phyloP scores from a whole-genome alignment of 768 basidiomycete genomes.

The Leccinellum rugosiceps region DNA sequence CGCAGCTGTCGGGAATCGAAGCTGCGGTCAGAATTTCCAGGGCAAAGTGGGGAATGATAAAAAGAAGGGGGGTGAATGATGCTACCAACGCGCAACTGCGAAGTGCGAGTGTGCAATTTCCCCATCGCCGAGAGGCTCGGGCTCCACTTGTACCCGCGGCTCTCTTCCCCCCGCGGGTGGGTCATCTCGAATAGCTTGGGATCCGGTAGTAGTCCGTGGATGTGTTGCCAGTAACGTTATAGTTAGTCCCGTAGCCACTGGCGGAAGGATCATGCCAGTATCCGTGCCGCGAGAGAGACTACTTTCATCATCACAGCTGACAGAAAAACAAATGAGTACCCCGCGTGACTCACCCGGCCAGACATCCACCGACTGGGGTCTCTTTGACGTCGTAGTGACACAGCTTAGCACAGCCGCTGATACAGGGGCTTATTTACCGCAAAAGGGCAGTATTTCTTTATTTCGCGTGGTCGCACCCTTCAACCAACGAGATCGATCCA shows the following conservation, averaged over 20 bases:
- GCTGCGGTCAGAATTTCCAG: neutral
- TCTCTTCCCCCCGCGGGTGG: neutral
- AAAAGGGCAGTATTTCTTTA: neutral
- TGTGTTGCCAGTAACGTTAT: neutral
- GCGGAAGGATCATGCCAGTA: neutral
- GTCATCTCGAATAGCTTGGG: neutral
- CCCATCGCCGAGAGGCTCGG: neutral
- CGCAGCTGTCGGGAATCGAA: neutral
- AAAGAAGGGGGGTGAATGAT: neutral
- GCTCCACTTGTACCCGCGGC: neutral
- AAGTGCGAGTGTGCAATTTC: neutral
- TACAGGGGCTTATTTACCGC: constrained; percentile 12
- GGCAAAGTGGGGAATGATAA: neutral
- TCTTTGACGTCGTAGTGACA: neutral
- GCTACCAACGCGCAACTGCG: neutral
- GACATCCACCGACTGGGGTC: neutral
- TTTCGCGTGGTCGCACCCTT: constrained; percentile 1
- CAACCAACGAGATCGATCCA: constrained; percentile 1
- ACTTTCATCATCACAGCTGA: neutral
- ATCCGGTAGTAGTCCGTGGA: neutral
- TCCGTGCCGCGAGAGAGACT: neutral
- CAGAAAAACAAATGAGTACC: neutral
- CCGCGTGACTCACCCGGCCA: neutral
- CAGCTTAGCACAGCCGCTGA: neutral
- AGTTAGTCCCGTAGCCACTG: neutral